Evolutionary conservation across 306 rosid genomes (phyloP), one percentile per base, ranked within the genome.

Genomic region (Corylus americana): DNA sequence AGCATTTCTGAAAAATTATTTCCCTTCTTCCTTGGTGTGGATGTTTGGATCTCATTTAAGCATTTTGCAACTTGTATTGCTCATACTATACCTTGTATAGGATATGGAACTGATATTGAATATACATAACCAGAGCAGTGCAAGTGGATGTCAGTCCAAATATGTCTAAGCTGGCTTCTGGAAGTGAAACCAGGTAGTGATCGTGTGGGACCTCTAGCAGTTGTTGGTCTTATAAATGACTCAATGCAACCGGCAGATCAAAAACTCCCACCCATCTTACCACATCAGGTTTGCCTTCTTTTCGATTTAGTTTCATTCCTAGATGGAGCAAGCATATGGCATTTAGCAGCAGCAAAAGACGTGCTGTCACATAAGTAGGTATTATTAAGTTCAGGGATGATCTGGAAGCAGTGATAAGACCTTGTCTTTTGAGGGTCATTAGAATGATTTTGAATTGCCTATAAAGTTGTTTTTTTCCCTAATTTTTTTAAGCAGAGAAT

Each of bases 181-280:
- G 92, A 88, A 86, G 92, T 88, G 82, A 90, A 82, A 70, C 88
- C 88, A 20, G 76, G 83, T 27, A 81, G 68, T 2, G 86, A 86
- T 78, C 92, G 98, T 45, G 77, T 94, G 42, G 98, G 98, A 80
- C 88, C 91, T 0, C 86, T 89, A 83, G 77, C 63, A 66, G 94
- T 87, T 76, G 68, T 81, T 78, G 91, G 98, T 69, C 86, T 85
- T 78, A 71, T 88, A 78, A 85, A 92, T 61, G 90, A 90, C 61
- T 77, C 86, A 35, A 42, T 74, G 27, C 71, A 77, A 27, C 84
- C 90, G 48, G 74, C 80, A 74, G 85, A 76, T 54, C 62, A 80
- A 86, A 85, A 88, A 73, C 79, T 87, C 42, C 90, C 93, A 12
- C 48, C 77, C 51, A 70, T 77, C 76, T 73, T 84, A 45, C 63